Conservation (phyloP, 257 asterid genomes). For the Plantago major region DNA sequence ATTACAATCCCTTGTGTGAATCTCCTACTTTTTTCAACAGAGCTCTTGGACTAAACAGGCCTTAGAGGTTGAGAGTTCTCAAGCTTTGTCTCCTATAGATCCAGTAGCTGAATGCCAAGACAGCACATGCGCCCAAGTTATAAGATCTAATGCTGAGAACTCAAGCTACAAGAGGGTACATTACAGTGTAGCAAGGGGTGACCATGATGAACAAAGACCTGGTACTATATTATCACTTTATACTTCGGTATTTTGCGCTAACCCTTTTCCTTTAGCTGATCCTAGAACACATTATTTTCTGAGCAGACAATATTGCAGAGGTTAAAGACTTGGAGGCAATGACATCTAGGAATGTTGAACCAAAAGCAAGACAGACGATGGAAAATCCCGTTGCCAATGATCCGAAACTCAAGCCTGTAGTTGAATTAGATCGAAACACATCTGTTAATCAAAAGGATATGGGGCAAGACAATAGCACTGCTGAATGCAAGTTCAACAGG, state of each 20-base stretch:
- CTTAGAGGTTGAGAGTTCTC: slow-evolving; percentile 57
- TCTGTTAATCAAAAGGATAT: slow-evolving; percentile 19
- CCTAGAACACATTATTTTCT: slow-evolving; percentile 17
- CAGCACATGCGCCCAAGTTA: slow-evolving; percentile 63
- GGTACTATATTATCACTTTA: slow-evolving; percentile 33
- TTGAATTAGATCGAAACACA: slow-evolving; percentile 22
- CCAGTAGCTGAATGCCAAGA: slow-evolving; percentile 50
- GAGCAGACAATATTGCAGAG: slow-evolving; percentile 36
- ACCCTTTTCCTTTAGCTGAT: slow-evolving; percentile 16
- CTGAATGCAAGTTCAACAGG: slow-evolving; percentile 24
- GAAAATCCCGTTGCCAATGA: slow-evolving; percentile 23
- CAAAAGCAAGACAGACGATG: slow-evolving; percentile 36
- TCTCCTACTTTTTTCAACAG: slow-evolving; percentile 34
- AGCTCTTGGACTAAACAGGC: slow-evolving; percentile 83
- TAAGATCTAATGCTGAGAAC: slow-evolving; percentile 47
- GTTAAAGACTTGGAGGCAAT: slow-evolving; percentile 29
- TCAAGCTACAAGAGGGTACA: slow-evolving; percentile 34
- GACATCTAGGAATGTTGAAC: slow-evolving; percentile 30
- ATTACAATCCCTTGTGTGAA: slow-evolving; percentile 19
- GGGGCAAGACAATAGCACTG: slow-evolving; percentile 26
- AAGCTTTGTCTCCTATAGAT: slow-evolving; percentile 45
- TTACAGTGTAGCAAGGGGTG: slow-evolving; percentile 31
- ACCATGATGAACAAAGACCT: slow-evolving; percentile 36
- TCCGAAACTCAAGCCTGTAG: slow-evolving; percentile 15
- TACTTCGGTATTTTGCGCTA: slow-evolving; percentile 12